Percentiles rank a stretch among this genome's conserved stretches.
These are phyloP conservation scores for Fusarium illudens DNA, from an alignment of 2,329 filamentous ascomycete species.

Conservation along the genomic window DNA sequence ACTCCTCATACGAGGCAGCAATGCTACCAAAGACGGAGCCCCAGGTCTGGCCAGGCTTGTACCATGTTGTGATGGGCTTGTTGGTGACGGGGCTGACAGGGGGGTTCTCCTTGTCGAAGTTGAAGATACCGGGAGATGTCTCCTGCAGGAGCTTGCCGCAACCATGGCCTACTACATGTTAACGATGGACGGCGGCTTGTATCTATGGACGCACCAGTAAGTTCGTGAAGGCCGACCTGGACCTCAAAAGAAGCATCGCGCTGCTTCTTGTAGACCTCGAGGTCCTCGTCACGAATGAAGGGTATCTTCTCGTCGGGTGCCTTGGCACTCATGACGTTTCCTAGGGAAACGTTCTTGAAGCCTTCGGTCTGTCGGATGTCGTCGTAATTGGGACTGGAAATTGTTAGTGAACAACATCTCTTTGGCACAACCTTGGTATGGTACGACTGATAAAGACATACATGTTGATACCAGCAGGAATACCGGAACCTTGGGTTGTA, in stretches of 20 bases:
- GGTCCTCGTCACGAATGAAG: conserved; percentile 82
- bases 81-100: conserved; percentile 81
- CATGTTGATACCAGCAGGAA: conserved; percentile 74
- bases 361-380: conserved; percentile 83
- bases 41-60: conserved; percentile 96
- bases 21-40: conserved; percentile 89
- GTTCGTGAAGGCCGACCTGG: conserved; percentile 93
- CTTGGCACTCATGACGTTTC: conserved; percentile 91
- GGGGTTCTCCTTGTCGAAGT: conserved; percentile 85
- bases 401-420: conserved; percentile 12
- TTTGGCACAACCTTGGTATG: neutral
- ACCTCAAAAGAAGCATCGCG: conserved; percentile 92
- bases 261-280: conserved; percentile 81
- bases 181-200: conserved; percentile 1
- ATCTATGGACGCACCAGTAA: conserved; percentile 58
- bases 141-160: conserved; percentile 95
- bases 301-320: conserved; percentile 91
- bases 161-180: conserved; percentile 70
- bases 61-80: conserved; percentile 82
- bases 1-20: conserved; percentile 92
- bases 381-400: conserved; percentile 69
- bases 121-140: conserved; percentile 80
- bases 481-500: conserved; percentile 60
- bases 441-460: conserved; percentile 33
- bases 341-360: conserved; percentile 93